Evolutionary conservation across 495 filamentous ascomycete genomes (phyloP), one percentile per base, ranked within the genome.

Genomic region (Lophium mytilinum): DNA sequence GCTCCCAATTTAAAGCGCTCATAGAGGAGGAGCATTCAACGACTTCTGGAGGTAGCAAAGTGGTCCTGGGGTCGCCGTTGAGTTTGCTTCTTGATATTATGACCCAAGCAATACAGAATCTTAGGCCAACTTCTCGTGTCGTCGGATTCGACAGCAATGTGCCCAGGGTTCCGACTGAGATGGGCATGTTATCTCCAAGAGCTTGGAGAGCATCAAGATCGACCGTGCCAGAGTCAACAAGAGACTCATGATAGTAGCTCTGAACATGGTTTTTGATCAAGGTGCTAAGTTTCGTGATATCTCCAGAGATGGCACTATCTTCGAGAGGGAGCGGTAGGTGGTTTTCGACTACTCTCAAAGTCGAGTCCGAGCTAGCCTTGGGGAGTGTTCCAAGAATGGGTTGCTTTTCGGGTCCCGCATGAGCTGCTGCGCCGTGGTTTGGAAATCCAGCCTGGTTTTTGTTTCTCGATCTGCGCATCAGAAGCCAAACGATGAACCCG

Each of bases 261-360:
- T 70, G 70, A 40, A 67, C 70, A 45, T 74, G 71, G 52, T 72
- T 72, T 50, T 72, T 72, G 57, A 74, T 67, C 8, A 36, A 24
- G 43, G 57, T 67, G 11, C 67, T 57, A 35, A 74, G 57, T 51
- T 65, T 71, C 19, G 69, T 66, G 6, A 74, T 40, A 34, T 61
- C 71, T 34, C 63, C 60, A 24, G 52, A 50, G 37, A 72, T 67
- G 5, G 66, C 68, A 42, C 66, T 63, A 45, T 72, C 70, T 33
- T 70, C 68, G 2, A 65, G 37, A 49, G 66, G 69, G 34, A 60
- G 65, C 3, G 61, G 62, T n/a, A 62, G 65, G 17, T 42, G 45
- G 46, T 57, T 64, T 21, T 64, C 65, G 45, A 60, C 52, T 17
- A 41, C 56, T 14, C 11, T 15, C 7, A 47, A 48, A 21, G 57